Evolutionary conservation across 1,284 basidiomycete species (phyloP), one percentile per base, ranked within the genome.

Genomic region (Fomitopsis pinicola): DNA sequence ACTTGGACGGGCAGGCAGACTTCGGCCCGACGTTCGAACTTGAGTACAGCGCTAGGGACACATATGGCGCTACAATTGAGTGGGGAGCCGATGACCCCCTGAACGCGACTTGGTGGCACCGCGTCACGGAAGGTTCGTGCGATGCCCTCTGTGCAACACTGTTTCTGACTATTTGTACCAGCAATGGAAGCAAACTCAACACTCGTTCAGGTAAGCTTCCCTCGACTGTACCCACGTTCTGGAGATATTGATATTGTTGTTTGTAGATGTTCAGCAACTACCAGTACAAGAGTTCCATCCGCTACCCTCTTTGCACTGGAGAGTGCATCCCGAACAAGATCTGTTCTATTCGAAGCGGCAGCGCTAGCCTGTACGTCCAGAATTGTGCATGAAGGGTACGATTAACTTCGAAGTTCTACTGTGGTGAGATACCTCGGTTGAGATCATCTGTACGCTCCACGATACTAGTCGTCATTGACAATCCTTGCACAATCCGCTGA

Each of bases 71-170:
- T 48, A 84, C 76, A 63, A 84, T 92, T 54, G 76, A 75, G n/a
- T 94, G 91, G 92, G 80, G 82, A 8, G 68, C 73, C 5, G 77
- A 79, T 54, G 89, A 90, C 62, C 91, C 91, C 0, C 73, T 94
- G 62, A 94, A 94, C 67, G 89, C 88, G 14, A 92, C 91, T 4
- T 94, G 89, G 86, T 94, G 91, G 90, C 89, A 92, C 66, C 80
- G 75, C 30, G 84, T 93, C 42, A 93, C 92, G 3, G 89, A 93
- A 76, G 82, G 87, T 86, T 61, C 62, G 76, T 76, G 33, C 22
- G 19, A 15, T 52, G 59, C n/a, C 54, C 7, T 28, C 5, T 38
- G 17, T 17, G 17, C 15, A 9, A 6, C 6, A 15, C n/a, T 5
- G 33, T 36, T 12, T 17, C n/a, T 52, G 30, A 42, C 30, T 10